Conservation (phyloP, 768 basidiomycete genomes). For the Bullera alba region DNA sequence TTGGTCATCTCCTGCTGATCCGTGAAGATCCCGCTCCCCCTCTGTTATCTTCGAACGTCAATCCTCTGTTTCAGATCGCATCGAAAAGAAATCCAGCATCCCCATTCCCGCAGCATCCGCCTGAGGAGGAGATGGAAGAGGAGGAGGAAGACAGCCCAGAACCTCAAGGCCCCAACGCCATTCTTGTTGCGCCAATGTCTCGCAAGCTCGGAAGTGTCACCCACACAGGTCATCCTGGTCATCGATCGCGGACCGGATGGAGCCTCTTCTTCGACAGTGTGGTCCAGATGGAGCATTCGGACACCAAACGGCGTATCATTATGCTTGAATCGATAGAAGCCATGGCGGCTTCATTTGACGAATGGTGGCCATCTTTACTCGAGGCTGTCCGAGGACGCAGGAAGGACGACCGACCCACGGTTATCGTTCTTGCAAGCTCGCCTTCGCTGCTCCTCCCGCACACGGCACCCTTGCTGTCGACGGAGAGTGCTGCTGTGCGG, state of each 20-base stretch:
- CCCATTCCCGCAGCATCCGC: conserved; percentile 11
- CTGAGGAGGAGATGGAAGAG: conserved; percentile 17
- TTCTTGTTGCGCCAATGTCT: conserved; percentile 46
- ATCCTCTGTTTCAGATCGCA: conserved; percentile 46
- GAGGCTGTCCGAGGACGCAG: conserved; percentile 64
- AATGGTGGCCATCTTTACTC: conserved; percentile 76
- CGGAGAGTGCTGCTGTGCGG: conserved; percentile 1
- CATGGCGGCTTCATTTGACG: conserved; percentile 61
- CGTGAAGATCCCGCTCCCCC: conserved; percentile 53
- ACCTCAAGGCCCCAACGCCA: conserved; percentile 47
- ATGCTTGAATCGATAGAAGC: conserved; percentile 77
- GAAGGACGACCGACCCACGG: conserved; percentile 54
- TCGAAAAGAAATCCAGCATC: conserved; percentile 46
- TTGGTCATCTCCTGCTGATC: background rate
- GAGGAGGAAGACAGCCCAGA: conserved; percentile 54
- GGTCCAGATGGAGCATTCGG: conserved; percentile 12
- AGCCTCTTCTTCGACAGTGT: conserved; percentile 41
- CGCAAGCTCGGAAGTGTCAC: no score
- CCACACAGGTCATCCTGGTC: no score
- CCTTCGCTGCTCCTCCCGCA: conserved; percentile 58
- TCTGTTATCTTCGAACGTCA: conserved; percentile 58
- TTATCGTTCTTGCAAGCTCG: conserved; percentile 80
- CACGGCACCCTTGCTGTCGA: conserved; percentile 42
- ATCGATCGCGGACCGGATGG: conserved; percentile 51
- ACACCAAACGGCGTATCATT: conserved; percentile 56